Evolutionary conservation across 495 filamentous ascomycete species (phyloP), one percentile per base, ranked within the genome.

Genomic region (Parmelia sp.): DNA sequence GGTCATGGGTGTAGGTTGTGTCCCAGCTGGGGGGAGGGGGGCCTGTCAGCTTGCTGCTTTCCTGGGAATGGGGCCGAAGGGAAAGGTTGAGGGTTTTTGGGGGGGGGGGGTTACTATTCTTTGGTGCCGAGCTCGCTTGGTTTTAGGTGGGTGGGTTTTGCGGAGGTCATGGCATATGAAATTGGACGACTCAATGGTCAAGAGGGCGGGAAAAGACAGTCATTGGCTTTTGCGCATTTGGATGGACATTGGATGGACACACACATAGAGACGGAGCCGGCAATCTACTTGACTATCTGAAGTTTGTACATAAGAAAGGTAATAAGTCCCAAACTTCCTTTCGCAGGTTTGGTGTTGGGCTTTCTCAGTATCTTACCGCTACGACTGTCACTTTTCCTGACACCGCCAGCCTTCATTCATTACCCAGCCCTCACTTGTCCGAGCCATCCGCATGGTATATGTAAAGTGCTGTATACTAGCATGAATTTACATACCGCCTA

Each of bases 91-190:
- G 35, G 35, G 35, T 5, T 36, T 36, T 36, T 27, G 11, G 12
- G 40, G 23, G 21, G 21, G 47, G 21, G 39, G 39, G 4, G 31
- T 75, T 74, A 84, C 81, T 83, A 84, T 65, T 83, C 78, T 68
- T 81, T 83, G 45, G 79, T 81, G 58, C 81, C 81, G 23, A 84
- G 73, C 69, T 82, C 76, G 63, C 81, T 83, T 33, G 81, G 79
- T 31, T 75, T 72, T 19, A 84, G 73, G 68, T 80, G 77, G 7
- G 73, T 69, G 10, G 79, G 79, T 45, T 75, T 73, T 10, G 59
- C 25, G 27, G 39, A 44, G 31, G 40, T 62, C 65, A 68, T 70
- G 40, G 25, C 25, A 5, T 27, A 1, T 9, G 25, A 2, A 36
- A 0, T 23, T 42, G 45, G 33, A 27, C n/a, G 47, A 19, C 29